Base-by-base conservation (phyloP, 257 asterid genomes). In the Oldenlandia corymbosa region DNA sequence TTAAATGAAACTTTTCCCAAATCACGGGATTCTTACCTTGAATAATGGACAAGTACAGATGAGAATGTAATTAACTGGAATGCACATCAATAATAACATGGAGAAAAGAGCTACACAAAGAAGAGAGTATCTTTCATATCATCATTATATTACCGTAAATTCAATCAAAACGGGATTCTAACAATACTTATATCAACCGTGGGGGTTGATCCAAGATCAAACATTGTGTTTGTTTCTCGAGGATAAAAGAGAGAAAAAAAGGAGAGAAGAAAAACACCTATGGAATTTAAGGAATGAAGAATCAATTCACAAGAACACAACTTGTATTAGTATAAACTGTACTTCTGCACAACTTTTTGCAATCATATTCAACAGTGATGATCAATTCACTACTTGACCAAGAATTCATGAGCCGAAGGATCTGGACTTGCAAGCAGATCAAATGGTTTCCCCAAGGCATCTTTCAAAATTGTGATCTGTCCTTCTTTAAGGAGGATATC, bases 401-500 rank as follows among this genome's bases (percentile, higher is more conserved):
- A 70, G 78, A 87, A 71, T 56, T 80, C 65, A 48, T 68, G 47
- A 8, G 59, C 56, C 50, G 83, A 34, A 3, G 39, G 64, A 68
- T 88, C 95, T 13, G 90, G 87, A 77, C 90, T 83, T n/a, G 84
- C 85, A 65, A 90, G 91, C 70, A 93, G 91, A 65, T 86, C 82
- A 45, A 90, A 86, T 31, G 94, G 92, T 48, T 86, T 90, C 70
- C 80, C 81, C 17, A 90, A 13, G 36, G 87, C 75, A 68, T 94
- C 99, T 77, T 86, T 90, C 74, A 94, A 66, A 55, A 94, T 90
- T 64, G 95, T 65, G 81, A 94, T 94, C 69, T 94, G 96, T 65
- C 99, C 99, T 78, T 94, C 99, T 68, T 94, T 94, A 53, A 90
- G 11, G 13, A 94, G 93, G 71, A 88, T 73, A 45, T 90, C 99